Evolutionary conservation across 2,329 filamentous ascomycete genomes (phyloP), one percentile per base, ranked within the genome.

Genomic region (Aspergillus hiratsukae): DNA sequence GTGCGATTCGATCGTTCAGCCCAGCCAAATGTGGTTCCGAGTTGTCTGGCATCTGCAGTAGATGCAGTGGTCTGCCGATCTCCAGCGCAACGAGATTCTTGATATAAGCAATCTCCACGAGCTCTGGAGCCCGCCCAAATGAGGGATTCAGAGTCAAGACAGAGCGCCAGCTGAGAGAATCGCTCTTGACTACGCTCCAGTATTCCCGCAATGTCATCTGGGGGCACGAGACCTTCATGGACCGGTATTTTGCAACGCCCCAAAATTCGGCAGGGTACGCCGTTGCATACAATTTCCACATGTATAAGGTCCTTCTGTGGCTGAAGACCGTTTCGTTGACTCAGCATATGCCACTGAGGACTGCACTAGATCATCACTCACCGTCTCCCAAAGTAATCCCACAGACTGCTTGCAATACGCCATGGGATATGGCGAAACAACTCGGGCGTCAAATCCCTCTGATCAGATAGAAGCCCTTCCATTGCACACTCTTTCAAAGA

Each of bases 271-370:
- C 41, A 8, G 72, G 70, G 61, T 78, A 78, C 19, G 59, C 65
- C 4, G 62, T 69, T 17, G 70, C 69, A 52, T 77, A 68, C n/a
- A 76, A 63, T 43, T 74, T 76, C 76, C 76, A 79, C 62, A 75
- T 72, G 52, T 76, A 66, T 28, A 77, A 61, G 23, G 73, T 78
- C 57, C 69, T 64, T 41, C 69, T 72, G 17, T 64, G 60, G 57
- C 73, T 76, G 49, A 27, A 25, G 23, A 35, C 28, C 31, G 52
- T 55, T 48, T 19, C 50, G 35, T 64, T 40, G 51, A 43, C 25
- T 31, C 25, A 61, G 40, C 21, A 19, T 9, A 8, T 19, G 7
- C 8, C 5, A 21, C 14, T 10, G 14, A 23, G 14, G 25, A 52
- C 3, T 10, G 19, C 10, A 27, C 53, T 35, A 53, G 53, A n/a